A percentile compares a stretch with the other conserved stretches of the same genome.
Evolutionary conservation across 371 early-diverging fungal genomes (phyloP).

Genomic region (Mortierella sp.): DNA sequence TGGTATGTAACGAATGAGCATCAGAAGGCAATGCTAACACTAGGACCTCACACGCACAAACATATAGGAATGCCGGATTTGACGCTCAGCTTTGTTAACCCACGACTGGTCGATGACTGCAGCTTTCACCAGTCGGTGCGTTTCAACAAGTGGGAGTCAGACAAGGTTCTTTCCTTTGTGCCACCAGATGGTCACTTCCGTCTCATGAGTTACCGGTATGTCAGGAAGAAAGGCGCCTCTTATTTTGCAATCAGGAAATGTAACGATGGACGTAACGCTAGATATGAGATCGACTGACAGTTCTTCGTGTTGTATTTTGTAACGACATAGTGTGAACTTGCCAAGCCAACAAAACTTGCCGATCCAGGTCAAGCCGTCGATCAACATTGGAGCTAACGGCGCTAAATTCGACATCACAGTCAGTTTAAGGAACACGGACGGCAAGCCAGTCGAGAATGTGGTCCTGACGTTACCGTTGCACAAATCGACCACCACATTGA

Average conservation of each 20-base stretch:
- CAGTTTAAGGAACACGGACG: slow-evolving; percentile 74
- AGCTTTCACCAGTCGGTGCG: slow-evolving; percentile 94
- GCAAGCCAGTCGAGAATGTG: slow-evolving; percentile 77
- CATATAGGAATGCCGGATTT: slow-evolving; percentile 88
- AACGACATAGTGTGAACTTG: slow-evolving; percentile 65
- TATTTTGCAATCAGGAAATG: neutral
- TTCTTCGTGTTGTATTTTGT: slow-evolving; percentile 1
- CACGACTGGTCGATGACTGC: slow-evolving; percentile 81
- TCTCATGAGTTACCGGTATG: slow-evolving; percentile 85
- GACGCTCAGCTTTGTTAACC: slow-evolving; percentile 79
- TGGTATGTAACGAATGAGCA: neutral
- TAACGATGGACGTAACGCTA: neutral
- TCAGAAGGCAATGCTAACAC: neutral
- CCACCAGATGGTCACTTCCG: slow-evolving; percentile 96
- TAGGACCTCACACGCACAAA: neutral
- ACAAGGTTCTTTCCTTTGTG: slow-evolving; percentile 87
- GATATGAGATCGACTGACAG: neutral
- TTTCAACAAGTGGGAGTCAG: slow-evolving; percentile 83
- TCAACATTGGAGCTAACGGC: slow-evolving; percentile 65
- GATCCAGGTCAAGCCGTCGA: slow-evolving; percentile 75
- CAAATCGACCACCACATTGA: slow-evolving; percentile 67
- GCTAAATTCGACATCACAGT: slow-evolving; percentile 80
- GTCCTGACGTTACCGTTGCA: slow-evolving; percentile 75
- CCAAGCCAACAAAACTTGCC: slow-evolving; percentile 74
- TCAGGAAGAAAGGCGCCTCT: neutral